Evolutionary conservation across 2,329 filamentous ascomycete species (phyloP).

Genomic region (Penicillium sp.): DNA sequence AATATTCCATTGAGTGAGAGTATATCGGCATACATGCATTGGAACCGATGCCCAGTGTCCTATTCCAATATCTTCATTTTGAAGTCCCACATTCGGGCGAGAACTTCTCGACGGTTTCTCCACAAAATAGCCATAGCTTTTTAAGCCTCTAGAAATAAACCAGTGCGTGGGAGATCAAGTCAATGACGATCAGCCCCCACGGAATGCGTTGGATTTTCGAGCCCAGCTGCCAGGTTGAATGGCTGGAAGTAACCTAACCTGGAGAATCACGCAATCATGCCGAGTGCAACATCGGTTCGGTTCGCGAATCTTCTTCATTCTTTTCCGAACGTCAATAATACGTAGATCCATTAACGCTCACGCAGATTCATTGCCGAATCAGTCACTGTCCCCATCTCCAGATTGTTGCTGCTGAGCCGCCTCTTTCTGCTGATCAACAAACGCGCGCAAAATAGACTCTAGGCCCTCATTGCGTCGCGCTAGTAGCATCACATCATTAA

Average conservation of each 20-base stretch:
- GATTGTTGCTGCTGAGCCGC: constrained; percentile 2
- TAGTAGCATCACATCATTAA: constrained; percentile 83
- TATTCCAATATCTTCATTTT: not conserved
- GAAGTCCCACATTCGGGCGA: too few relatives aligned
- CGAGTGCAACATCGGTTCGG: too few relatives aligned
- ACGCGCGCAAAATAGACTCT: constrained; percentile 61
- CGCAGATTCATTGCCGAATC: not conserved
- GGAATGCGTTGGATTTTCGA: too few relatives aligned
- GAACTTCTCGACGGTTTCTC: too few relatives aligned
- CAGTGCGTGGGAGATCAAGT: too few relatives aligned
- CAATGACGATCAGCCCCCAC: too few relatives aligned
- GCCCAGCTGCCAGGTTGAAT: too few relatives aligned
- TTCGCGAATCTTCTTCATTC: not conserved
- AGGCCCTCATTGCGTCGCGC: constrained; percentile 83
- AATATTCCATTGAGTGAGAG: not conserved
- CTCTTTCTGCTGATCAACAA: constrained; percentile 26
- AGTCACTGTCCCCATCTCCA: constrained; percentile 8
- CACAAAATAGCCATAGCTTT: too few relatives aligned
- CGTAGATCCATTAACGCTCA: not conserved
- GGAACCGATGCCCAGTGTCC: not conserved
- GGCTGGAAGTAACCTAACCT: too few relatives aligned
- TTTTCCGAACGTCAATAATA: not conserved
- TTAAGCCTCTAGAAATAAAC: too few relatives aligned
- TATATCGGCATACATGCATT: not conserved
- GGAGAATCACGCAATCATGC: too few relatives aligned